Evolutionary conservation across 1,284 basidiomycete species (phyloP).

Genomic region (Flammula alnicola): DNA sequence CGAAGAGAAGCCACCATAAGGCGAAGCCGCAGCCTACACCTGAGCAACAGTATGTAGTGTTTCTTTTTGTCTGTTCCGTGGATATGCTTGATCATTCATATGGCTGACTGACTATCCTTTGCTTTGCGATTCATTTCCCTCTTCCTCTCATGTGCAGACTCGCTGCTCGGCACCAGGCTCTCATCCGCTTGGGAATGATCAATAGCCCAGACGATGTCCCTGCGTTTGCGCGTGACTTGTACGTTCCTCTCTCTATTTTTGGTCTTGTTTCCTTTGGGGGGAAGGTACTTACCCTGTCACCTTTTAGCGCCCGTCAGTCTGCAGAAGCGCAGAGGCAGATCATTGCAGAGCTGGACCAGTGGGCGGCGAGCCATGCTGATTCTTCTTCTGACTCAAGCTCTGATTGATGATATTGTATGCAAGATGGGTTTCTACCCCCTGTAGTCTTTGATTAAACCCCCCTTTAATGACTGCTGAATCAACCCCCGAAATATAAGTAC

Average conservation of each 20-base stretch:
- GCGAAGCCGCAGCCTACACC: conserved; percentile 44
- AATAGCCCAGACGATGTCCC: conserved; percentile 52
- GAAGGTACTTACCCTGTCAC: neutral
- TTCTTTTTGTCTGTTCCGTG: conserved; percentile 10
- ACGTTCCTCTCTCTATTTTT: conserved; percentile 29
- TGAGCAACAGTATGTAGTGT: conserved; percentile 50
- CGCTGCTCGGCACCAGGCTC: conserved; percentile 54
- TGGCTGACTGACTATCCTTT: no score
- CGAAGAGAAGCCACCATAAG: conserved; percentile 62
- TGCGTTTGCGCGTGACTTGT: conserved; percentile 68
- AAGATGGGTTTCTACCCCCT: no score
- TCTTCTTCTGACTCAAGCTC: conserved; percentile 3
- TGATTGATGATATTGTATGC: no score
- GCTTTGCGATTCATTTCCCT: no score
- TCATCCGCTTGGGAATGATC: conserved; percentile 64
- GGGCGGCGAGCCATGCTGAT: conserved; percentile 20
- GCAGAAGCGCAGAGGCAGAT: conserved; percentile 48
- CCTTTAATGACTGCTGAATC: no score
- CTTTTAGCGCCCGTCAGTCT: conserved; percentile 44
- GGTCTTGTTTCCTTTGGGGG: neutral
- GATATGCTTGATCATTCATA: neutral
- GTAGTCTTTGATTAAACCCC: no score
- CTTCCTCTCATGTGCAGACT: no score
- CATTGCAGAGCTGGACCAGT: conserved; percentile 46
- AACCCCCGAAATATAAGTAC: no score